Evolutionary conservation across 2,329 filamentous ascomycete genomes (phyloP).

Genomic region (Penicillium janthinellum): DNA sequence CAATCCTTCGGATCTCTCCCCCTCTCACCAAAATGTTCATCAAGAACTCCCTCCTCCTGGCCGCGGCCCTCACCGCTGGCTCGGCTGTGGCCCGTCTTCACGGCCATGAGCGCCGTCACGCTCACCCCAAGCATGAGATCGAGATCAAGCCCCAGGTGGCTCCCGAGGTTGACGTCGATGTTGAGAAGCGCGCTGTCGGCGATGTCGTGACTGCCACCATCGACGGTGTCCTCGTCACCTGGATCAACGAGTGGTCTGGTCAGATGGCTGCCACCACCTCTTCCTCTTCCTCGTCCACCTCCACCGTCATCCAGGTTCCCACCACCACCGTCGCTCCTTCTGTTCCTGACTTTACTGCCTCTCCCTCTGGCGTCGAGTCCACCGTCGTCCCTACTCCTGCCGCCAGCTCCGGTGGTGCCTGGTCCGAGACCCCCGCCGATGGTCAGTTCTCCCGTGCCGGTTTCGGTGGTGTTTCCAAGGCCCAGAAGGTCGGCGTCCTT

Average conservation of each 20-base stretch:
- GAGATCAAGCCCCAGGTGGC: constrained; percentile 4
- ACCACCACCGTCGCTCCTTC: constrained; percentile 10
- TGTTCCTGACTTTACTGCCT: constrained; percentile 2
- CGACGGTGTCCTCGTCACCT: constrained; percentile 36
- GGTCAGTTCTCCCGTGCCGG: constrained; percentile 30
- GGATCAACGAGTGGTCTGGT: constrained; percentile 41
- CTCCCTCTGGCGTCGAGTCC: neutral
- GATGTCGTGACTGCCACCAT: constrained; percentile 38
- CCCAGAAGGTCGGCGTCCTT: constrained; percentile 21
- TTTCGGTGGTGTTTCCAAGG: constrained; percentile 35
- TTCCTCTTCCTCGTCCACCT: constrained; percentile 20
- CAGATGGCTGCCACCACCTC: constrained; percentile 12
- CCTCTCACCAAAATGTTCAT: constrained; percentile 37
- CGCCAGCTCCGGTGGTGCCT: constrained; percentile 17
- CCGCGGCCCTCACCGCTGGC: constrained; percentile 42
- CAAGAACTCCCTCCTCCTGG: constrained; percentile 40
- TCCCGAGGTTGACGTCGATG: neutral
- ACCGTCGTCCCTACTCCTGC: neutral
- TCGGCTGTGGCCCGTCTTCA: constrained; percentile 40
- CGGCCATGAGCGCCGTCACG: constrained; percentile 43
- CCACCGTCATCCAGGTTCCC: constrained; percentile 16
- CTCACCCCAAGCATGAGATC: constrained; percentile 22
- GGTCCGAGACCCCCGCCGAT: constrained; percentile 26
- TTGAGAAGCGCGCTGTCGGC: constrained; percentile 37
- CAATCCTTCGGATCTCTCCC: constrained; percentile 19